Conservation (phyloP, 202 grass and related monocot genomes). For the Miscanthus sacchariflorus region DNA sequence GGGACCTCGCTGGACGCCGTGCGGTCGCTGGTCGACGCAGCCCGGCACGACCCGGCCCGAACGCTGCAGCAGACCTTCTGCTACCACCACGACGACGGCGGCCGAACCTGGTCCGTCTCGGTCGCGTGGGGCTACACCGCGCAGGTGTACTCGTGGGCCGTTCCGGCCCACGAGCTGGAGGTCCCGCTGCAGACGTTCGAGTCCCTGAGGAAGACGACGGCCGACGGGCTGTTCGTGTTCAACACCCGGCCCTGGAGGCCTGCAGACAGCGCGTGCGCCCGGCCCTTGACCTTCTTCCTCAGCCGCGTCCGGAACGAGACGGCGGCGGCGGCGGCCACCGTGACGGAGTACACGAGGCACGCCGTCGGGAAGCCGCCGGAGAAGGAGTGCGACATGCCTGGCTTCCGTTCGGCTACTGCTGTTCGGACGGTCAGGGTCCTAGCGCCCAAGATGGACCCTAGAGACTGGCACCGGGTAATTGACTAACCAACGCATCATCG, state of each 20-base stretch:
- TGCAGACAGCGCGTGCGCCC: slow-evolving; percentile 37
- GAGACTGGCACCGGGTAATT: slow-evolving; percentile 57
- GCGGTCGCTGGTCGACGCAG: slow-evolving; percentile 55
- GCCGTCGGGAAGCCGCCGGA: neutral
- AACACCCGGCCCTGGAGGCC: slow-evolving; percentile 42
- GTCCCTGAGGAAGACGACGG: slow-evolving; percentile 52
- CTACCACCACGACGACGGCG: slow-evolving; percentile 59
- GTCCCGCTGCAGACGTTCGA: slow-evolving; percentile 66
- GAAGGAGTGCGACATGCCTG: slow-evolving; percentile 45
- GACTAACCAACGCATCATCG: neutral
- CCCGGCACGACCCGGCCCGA: slow-evolving; percentile 62
- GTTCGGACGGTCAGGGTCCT: slow-evolving; percentile 57
- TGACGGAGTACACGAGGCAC: slow-evolving; percentile 65
- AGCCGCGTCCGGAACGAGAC: slow-evolving; percentile 27
- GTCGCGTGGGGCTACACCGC: slow-evolving; percentile 76
- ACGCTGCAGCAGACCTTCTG: slow-evolving; percentile 80
- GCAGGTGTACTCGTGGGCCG: slow-evolving; percentile 66
- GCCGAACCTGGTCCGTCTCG: slow-evolving; percentile 66
- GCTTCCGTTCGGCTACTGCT: slow-evolving; percentile 50
- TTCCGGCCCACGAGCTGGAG: slow-evolving; percentile 53
- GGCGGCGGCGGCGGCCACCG: slow-evolving; percentile 19
- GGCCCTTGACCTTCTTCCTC: slow-evolving; percentile 60
- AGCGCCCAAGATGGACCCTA: slow-evolving; percentile 60
- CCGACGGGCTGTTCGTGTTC: slow-evolving; percentile 70
- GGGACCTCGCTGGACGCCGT: slow-evolving; percentile 48